Percentiles rank a stretch among this genome's conserved stretches.
These are phyloP conservation scores for Ceratocystis papillata DNA, from an alignment of 2,329 filamentous ascomycete genomes.

Conservation along the genomic window DNA sequence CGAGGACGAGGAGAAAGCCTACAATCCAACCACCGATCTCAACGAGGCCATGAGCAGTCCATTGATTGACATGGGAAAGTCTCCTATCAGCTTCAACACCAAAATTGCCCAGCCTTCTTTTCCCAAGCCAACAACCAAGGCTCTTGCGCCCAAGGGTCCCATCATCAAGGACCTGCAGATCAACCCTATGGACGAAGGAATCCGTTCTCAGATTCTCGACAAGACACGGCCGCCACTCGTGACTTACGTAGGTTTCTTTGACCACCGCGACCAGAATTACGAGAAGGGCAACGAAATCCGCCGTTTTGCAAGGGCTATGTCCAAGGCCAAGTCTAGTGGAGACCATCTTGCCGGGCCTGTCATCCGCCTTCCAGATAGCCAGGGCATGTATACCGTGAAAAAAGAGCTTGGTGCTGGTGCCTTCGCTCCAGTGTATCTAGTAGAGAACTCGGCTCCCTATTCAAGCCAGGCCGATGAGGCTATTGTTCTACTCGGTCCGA, in stretches of 20 bases:
- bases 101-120: slow-evolving; percentile 32
- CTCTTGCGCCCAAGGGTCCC: slow-evolving; percentile 48
- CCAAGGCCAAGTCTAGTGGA: slow-evolving; percentile 46
- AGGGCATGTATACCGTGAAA: slow-evolving; percentile 63
- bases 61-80: slow-evolving; percentile 52
- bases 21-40: slow-evolving; percentile 29
- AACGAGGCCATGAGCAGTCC: slow-evolving; percentile 51
- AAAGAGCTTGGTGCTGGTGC: slow-evolving; percentile 85
- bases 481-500: slow-evolving; percentile 46
- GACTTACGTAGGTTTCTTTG: slow-evolving; percentile 69
- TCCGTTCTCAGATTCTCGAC: slow-evolving; percentile 64
- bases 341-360: slow-evolving; percentile 53
- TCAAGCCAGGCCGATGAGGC: slow-evolving; percentile 37
- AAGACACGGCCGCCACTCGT: slow-evolving; percentile 62
- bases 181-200: slow-evolving; percentile 72
- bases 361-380: slow-evolving; percentile 55
- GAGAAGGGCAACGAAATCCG: slow-evolving; percentile 66
- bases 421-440: slow-evolving; percentile 89
- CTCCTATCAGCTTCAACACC: slow-evolving; percentile 35
- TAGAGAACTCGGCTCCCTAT: slow-evolving; percentile 56
- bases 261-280: slow-evolving; percentile 53
- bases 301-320: slow-evolving; percentile 61
- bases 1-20: slow-evolving; percentile 22
- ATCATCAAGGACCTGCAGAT: slow-evolving; percentile 75
- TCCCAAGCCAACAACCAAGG: slow-evolving; percentile 29